Evolutionary conservation across 768 basidiomycete species (phyloP).

Genomic region (Zangia roseola): DNA sequence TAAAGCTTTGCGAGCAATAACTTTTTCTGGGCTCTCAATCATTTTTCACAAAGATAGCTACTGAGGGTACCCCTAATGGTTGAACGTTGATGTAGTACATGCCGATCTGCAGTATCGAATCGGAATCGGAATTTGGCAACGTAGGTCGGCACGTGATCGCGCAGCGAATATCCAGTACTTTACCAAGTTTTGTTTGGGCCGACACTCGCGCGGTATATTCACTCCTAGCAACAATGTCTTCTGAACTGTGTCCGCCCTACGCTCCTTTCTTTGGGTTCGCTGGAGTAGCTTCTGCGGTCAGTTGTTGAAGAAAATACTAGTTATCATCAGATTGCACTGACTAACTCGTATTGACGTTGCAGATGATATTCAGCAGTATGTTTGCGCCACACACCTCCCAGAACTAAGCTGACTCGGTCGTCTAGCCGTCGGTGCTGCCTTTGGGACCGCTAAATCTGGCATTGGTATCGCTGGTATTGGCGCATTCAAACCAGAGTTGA

Average conservation of each 20-base stretch:
- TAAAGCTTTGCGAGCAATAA: not conserved
- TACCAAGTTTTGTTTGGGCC: too few species aligned
- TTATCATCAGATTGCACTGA: conserved; percentile 10
- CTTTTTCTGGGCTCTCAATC: not conserved
- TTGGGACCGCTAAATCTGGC: conserved; percentile 94
- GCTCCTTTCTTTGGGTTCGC: conserved; percentile 99
- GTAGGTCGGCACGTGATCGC: conserved; percentile 4
- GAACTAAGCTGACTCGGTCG: conserved; percentile 8
- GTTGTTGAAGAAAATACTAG: conserved; percentile 24
- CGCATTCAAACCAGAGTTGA: conserved; percentile 90
- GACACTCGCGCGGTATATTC: too few species aligned
- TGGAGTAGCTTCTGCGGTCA: conserved; percentile 90
- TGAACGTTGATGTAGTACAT: too few species aligned
- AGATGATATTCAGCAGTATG: conserved; percentile 98
- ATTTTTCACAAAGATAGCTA: too few species aligned
- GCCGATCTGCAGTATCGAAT: too few species aligned
- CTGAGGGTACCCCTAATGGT: too few species aligned
- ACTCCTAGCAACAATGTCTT: not conserved
- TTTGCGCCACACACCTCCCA: conserved; percentile 18
- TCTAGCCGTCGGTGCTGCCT: conserved; percentile 89
- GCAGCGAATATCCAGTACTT: too few species aligned
- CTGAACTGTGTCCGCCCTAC: conserved; percentile 77
- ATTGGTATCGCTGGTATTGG: conserved; percentile 97
- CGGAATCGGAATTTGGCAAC: too few species aligned
- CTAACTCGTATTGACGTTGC: not conserved